These are phyloP conservation scores for Kuraishia ogatae DNA, from an alignment of 805 yeast genomes.

Conservation along the genomic window DNA sequence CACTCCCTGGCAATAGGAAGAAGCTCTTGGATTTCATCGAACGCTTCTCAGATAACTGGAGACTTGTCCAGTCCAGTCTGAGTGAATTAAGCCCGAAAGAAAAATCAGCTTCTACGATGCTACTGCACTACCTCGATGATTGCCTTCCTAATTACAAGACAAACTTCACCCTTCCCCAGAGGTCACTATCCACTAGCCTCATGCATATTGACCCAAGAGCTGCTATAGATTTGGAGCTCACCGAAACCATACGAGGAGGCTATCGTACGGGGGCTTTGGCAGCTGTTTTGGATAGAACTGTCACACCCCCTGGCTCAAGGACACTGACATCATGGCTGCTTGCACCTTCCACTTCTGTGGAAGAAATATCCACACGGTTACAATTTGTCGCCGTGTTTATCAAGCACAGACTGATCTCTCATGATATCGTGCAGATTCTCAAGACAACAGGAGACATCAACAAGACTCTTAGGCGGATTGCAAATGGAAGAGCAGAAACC, in stretches of 20 bases:
- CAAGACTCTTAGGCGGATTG: slow-evolving; percentile 49
- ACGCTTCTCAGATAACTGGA: slow-evolving; percentile 29
- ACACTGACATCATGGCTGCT: slow-evolving; percentile 75
- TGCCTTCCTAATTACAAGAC: slow-evolving; percentile 64
- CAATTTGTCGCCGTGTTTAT: slow-evolving; percentile 36
- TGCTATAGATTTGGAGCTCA: slow-evolving; percentile 65
- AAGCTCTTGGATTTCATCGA: slow-evolving; percentile 26
- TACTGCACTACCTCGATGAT: slow-evolving; percentile 61
- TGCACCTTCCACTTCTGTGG: slow-evolving; percentile 60
- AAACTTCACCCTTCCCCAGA: slow-evolving; percentile 58
- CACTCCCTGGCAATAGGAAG: slow-evolving; percentile 30
- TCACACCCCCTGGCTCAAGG: slow-evolving; percentile 76
- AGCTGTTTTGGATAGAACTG: slow-evolving; percentile 63
- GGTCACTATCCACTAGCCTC: slow-evolving; percentile 38
- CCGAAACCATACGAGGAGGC: slow-evolving; percentile 46
- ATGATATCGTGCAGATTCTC: slow-evolving; percentile 25
- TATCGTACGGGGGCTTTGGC: slow-evolving; percentile 62
- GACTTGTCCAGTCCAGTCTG: slow-evolving; percentile 15
- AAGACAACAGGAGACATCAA: slow-evolving; percentile 46
- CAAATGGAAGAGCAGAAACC: slow-evolving; percentile 26
- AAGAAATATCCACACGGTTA: slow-evolving; percentile 50
- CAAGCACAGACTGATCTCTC: slow-evolving; percentile 19
- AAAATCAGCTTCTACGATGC: slow-evolving; percentile 49
- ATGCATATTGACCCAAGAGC: slow-evolving; percentile 81
- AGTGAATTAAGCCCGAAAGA: slow-evolving; percentile 35